These are phyloP conservation scores for Termitomyces sp. DNA, from an alignment of 768 basidiomycete species.

Conservation along the genomic window DNA sequence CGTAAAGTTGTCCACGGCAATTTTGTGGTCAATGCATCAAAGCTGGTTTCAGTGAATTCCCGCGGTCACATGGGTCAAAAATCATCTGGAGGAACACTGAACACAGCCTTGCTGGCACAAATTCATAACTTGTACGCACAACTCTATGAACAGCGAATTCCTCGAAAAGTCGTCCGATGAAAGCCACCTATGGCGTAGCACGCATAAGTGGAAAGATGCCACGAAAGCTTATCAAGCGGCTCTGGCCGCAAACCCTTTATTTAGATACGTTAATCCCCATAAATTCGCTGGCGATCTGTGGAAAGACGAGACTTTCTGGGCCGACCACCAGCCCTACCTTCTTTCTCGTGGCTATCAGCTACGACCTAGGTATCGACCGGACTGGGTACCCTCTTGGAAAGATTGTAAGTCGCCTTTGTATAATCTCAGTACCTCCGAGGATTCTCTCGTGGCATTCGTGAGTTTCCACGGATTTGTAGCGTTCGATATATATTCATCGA, in stretches of 20 bases:
- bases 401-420: not conserved
- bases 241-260: not conserved
- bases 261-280: not conserved
- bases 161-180: not conserved
- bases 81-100: no score
- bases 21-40: no score
- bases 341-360: constrained; percentile 2
- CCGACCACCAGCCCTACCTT: constrained; percentile 1
- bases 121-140: not conserved
- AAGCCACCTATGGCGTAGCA: not conserved
- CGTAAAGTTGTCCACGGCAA: no score
- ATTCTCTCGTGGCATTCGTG: not conserved
- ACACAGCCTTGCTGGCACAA: no score
- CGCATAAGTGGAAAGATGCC: not conserved
- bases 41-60: no score
- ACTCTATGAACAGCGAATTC: not conserved
- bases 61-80: no score
- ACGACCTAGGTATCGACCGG: no score
- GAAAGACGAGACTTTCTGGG: not conserved
- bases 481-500: not conserved
- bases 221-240: no score
- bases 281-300: not conserved
- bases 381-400: no score
- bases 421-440: not conserved
- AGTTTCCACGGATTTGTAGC: not conserved